phyloP scores from a whole-genome alignment of 78 protist species.

The Anaeramoeba flamelloides region DNA sequence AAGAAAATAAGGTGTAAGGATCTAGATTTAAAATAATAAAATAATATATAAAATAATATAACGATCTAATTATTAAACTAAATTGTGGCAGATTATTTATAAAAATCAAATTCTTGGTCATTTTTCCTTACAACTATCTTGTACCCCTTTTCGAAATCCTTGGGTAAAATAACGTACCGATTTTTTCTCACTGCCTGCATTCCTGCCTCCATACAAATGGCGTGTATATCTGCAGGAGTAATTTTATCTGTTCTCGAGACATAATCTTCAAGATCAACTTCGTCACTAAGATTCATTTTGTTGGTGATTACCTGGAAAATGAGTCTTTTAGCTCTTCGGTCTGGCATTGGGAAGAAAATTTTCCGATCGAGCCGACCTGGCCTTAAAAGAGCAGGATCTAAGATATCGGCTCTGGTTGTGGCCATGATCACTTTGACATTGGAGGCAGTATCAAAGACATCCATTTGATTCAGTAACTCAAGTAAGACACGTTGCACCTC shows the following conservation, averaged over 20 bases:
- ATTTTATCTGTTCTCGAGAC: slow-evolving; percentile 45
- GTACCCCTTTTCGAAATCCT: slow-evolving; percentile 94
- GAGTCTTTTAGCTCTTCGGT: slow-evolving; percentile 94
- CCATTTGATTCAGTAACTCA: slow-evolving; percentile 99
- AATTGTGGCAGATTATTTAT: too few relatives aligned
- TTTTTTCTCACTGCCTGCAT: slow-evolving; percentile 97
- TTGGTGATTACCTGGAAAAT: slow-evolving; percentile 77
- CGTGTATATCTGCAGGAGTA: slow-evolving; percentile 84
- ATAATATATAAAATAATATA: too few relatives aligned
- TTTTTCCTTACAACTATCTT: slow-evolving; percentile 30
- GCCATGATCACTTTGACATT: slow-evolving; percentile 97
- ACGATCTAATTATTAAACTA: too few relatives aligned
- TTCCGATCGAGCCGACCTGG: slow-evolving; percentile 99
- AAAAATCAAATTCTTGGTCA: slow-evolving; percentile 19
- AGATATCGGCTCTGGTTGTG: slow-evolving; percentile 98
- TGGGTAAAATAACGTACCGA: slow-evolving; percentile 84
- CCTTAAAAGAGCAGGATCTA: slow-evolving; percentile 99
- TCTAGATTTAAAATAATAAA: too few relatives aligned
- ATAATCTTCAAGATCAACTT: slow-evolving; percentile 97
- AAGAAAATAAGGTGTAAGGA: too few relatives aligned
- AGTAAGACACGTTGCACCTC: slow-evolving; percentile 97
- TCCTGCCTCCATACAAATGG: slow-evolving; percentile 99
- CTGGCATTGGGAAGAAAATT: slow-evolving; percentile 94
- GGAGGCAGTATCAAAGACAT: slow-evolving; percentile 90
- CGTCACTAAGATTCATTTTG: slow-evolving; percentile 93